Percentiles rank a stretch among this genome's conserved stretches.
These are phyloP conservation scores for Taxillus chinensis DNA, from an alignment of 164 flowering plant genomes.

Conservation along the genomic window DNA sequence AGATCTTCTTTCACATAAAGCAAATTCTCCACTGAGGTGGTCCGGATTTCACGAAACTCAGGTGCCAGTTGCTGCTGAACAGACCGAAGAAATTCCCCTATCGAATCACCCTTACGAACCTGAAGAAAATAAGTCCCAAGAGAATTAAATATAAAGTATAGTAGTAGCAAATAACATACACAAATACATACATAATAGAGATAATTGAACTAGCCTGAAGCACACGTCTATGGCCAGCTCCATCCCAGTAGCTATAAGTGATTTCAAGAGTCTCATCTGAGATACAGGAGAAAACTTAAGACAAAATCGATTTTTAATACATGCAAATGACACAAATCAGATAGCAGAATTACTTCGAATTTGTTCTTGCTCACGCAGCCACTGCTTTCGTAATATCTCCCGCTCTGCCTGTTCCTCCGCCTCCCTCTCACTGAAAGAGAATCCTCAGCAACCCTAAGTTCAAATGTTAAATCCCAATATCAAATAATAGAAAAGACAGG, in stretches of 20 bases:
- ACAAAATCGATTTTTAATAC: neutral
- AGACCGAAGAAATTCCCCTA: conserved; percentile 89
- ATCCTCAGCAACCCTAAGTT: conserved; percentile 46
- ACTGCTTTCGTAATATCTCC: conserved; percentile 74
- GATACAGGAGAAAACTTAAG: conserved; percentile 10
- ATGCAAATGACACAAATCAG: neutral
- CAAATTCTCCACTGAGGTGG: conserved; percentile 92
- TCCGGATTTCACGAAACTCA: conserved; percentile 91
- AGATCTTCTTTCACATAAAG: conserved; percentile 98
- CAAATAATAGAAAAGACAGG: conserved; percentile 6
- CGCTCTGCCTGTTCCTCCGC: conserved; percentile 99
- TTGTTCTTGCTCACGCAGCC: conserved; percentile 83
- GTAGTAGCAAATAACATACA: neutral
- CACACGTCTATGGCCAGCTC: conserved; percentile 92
- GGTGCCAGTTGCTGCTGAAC: conserved; percentile 99
- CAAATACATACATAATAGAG: neutral
- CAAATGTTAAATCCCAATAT: conserved; percentile 22
- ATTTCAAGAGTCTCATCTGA: conserved; percentile 94
- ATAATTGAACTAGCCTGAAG: conserved; percentile 46
- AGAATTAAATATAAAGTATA: neutral
- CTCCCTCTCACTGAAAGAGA: conserved; percentile 90
- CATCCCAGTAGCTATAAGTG: conserved; percentile 99
- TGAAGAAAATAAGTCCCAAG: conserved; percentile 12
- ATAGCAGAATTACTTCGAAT: conserved; percentile 57
- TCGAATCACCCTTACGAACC: conserved; percentile 89